phyloP scores from a whole-genome alignment of 2,329 filamentous ascomycete species.

The Scytalidium sp. region DNA sequence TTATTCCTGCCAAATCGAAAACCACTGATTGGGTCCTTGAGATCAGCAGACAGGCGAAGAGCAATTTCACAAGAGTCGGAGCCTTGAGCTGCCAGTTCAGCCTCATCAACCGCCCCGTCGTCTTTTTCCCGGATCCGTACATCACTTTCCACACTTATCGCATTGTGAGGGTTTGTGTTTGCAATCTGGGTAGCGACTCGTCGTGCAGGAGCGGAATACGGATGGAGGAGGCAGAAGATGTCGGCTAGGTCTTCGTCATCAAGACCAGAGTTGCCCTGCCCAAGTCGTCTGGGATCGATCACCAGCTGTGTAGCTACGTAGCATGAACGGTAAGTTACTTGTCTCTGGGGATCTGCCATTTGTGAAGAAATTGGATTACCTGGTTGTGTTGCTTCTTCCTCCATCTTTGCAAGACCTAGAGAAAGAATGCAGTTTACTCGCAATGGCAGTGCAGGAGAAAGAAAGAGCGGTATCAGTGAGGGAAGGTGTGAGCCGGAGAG shows the following conservation, averaged over 20 bases:
- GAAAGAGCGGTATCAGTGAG: constrained; percentile 5
- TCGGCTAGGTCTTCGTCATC: constrained; percentile 80
- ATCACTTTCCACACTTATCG: constrained; percentile 53
- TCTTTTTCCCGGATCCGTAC: constrained; percentile 19
- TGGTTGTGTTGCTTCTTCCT: constrained; percentile 26
- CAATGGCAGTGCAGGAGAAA: constrained; percentile 3
- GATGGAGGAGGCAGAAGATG: constrained; percentile 85
- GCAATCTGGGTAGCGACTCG: constrained; percentile 57
- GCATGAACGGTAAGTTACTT: constrained; percentile 13
- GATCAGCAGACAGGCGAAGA: constrained; percentile 70
- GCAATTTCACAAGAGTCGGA: constrained; percentile 59
- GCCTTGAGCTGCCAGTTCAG: constrained; percentile 16
- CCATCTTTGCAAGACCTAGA: constrained; percentile 18
- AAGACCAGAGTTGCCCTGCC: constrained; percentile 78
- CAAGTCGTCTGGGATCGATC: constrained; percentile 75
- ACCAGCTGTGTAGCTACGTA: constrained; percentile 70
- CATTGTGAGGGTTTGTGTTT: constrained; percentile 51
- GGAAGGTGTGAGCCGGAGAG: not conserved
- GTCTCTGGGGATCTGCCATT: not conserved
- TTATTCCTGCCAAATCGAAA: constrained; percentile 85
- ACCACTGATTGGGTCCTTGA: constrained; percentile 67
- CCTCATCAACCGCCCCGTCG: constrained; percentile 8
- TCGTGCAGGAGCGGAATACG: constrained; percentile 69
- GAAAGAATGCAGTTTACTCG: constrained; percentile 4
- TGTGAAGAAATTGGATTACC: constrained; percentile 13